Evolutionary conservation across 805 yeast genomes (phyloP).

Genomic region (Yarrowia alimentaria): DNA sequence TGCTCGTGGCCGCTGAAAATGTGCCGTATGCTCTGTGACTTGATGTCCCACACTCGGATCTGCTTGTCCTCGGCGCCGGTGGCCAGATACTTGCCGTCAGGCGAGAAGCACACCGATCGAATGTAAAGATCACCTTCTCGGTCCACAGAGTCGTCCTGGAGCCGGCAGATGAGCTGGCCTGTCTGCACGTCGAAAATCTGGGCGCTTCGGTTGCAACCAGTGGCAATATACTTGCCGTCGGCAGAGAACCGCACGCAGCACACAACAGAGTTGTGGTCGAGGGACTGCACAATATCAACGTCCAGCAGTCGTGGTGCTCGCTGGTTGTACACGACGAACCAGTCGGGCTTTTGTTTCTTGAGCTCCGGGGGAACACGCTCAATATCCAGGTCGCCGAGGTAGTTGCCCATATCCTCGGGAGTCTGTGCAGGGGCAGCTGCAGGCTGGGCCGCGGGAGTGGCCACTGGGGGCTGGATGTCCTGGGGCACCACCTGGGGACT

Average conservation of each 20-base stretch:
- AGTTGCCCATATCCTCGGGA: conserved; percentile 38
- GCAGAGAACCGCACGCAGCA: conserved; percentile 93
- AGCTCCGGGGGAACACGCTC: conserved; percentile 68
- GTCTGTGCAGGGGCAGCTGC: conserved; percentile 36
- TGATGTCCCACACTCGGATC: conserved; percentile 94
- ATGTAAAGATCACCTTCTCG: conserved; percentile 82
- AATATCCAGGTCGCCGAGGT: conserved; percentile 66
- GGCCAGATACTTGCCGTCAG: conserved; percentile 89
- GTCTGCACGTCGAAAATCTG: conserved; percentile 91
- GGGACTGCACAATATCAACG: conserved; percentile 82
- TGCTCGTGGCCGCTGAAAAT: conserved; percentile 90
- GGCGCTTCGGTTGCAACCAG: conserved; percentile 95
- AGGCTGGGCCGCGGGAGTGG: conserved; percentile 35
- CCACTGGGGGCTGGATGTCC: no score
- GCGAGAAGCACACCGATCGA: conserved; percentile 93
- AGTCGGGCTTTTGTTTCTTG: conserved; percentile 81
- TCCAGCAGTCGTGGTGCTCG: conserved; percentile 73
- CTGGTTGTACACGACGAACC: conserved; percentile 87
- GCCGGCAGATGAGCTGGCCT: conserved; percentile 82
- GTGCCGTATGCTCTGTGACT: conserved; percentile 79
- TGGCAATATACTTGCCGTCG: conserved; percentile 90
- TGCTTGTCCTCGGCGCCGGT: conserved; percentile 79
- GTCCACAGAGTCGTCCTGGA: conserved; percentile 76
- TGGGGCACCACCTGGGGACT: conserved; percentile 22
- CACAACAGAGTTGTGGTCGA: conserved; percentile 91